Conservation (phyloP, 139 green algal species). For the Penium margaritaceum region DNA sequence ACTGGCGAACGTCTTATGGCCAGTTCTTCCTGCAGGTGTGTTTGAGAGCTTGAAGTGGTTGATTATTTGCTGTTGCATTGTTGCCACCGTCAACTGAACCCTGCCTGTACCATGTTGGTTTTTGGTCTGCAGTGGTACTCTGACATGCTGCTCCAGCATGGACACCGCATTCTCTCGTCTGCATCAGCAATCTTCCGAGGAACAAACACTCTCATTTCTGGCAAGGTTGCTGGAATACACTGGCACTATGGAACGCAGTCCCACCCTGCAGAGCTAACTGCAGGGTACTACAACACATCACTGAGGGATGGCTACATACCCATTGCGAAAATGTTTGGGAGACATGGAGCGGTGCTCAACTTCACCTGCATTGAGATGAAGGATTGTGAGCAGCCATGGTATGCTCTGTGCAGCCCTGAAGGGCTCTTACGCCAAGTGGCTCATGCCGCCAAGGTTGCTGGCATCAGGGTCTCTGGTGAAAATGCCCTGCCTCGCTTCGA, state of each 20-base stretch:
- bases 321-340: conserved; percentile 53
- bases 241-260: conserved; percentile 94
- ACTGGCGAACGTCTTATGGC: conserved; percentile 81
- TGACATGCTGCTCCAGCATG: conserved; percentile 73
- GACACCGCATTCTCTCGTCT: conserved; percentile 67
- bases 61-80: neutral
- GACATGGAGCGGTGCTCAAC: conserved; percentile 64
- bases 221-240: conserved; percentile 80
- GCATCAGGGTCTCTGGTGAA: conserved; percentile 80
- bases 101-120: neutral
- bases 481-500: conserved; percentile 92
- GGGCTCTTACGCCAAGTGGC: conserved; percentile 53
- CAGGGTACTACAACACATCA: conserved; percentile 96
- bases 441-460: conserved; percentile 50
- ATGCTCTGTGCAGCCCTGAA: conserved; percentile 82
- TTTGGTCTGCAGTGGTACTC: conserved; percentile 78
- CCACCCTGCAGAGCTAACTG: conserved; percentile 92
- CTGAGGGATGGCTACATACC: conserved; percentile 72
- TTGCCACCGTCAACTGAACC: neutral
- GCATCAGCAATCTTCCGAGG: conserved; percentile 37
- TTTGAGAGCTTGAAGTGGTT: neutral
- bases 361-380: conserved; percentile 99
- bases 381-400: conserved; percentile 89
- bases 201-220: conserved; percentile 22
- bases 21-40: conserved; percentile 72